phyloP scores from a whole-genome alignment of 2,329 filamentous ascomycete species.

The Diaporthe humulicola region DNA sequence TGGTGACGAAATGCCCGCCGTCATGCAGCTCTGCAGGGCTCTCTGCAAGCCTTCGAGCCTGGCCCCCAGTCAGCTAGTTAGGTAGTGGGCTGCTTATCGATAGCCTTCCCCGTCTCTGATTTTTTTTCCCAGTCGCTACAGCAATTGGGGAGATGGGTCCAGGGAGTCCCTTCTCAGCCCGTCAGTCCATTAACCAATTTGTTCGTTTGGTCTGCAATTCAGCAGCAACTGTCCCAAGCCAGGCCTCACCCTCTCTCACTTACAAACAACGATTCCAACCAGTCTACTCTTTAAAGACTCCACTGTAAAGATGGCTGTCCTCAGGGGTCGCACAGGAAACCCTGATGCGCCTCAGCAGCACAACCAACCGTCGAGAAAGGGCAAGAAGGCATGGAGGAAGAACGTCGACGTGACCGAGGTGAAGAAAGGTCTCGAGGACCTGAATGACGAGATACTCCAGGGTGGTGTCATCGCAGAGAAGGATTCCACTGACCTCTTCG shows the following conservation, averaged over 20 bases:
- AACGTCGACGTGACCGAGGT: slow-evolving; percentile 95
- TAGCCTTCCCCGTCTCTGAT: slow-evolving; percentile 34
- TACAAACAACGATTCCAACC: background rate
- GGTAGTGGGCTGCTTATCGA: slow-evolving; percentile 31
- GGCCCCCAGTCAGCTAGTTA: background rate
- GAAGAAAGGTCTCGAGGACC: slow-evolving; percentile 82
- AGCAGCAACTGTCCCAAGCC: background rate
- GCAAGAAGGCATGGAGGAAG: slow-evolving; percentile 99
- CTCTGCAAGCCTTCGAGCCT: slow-evolving; percentile 29
- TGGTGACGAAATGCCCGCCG: slow-evolving; percentile 32
- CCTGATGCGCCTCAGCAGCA: slow-evolving; percentile 80
- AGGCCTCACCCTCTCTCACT: background rate
- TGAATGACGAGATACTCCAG: slow-evolving; percentile 91
- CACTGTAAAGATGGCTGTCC: slow-evolving; percentile 62
- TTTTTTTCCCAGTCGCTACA: slow-evolving; percentile 28
- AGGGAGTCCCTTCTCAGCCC: background rate
- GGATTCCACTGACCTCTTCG: slow-evolving; percentile 85
- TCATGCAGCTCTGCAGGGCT: slow-evolving; percentile 12
- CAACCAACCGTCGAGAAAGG: slow-evolving; percentile 93
- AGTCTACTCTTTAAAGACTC: background rate
- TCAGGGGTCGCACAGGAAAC: slow-evolving; percentile 59
- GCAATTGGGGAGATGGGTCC: slow-evolving; percentile 14
- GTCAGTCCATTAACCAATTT: slow-evolving; percentile 4
- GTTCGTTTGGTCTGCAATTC: background rate
- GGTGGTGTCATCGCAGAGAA: slow-evolving; percentile 91